A percentile compares a stretch with the other conserved stretches of the same genome.
Evolutionary conservation across 805 yeast genomes (phyloP).

Genomic region (Metschnikowia vanudenii): DNA sequence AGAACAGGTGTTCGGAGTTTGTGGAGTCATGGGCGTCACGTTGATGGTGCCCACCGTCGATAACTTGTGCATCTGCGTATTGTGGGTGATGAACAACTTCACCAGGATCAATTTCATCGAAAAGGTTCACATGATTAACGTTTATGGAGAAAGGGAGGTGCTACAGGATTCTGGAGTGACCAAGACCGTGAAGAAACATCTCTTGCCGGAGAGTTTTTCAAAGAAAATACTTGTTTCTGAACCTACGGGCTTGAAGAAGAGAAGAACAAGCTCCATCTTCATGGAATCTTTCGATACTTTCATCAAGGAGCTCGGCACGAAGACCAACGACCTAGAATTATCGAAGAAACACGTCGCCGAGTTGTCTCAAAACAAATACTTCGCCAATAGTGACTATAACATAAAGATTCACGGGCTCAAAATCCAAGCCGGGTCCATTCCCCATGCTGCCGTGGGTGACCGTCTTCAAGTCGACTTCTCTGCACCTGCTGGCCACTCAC

Average conservation of each 20-base stretch:
- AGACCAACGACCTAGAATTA: conserved; percentile 21
- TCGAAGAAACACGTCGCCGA: conserved; percentile 38
- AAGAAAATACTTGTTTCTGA: conserved; percentile 24
- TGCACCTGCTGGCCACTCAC: conserved; percentile 48
- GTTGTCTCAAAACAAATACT: conserved; percentile 39
- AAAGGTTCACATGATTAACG: conserved; percentile 70
- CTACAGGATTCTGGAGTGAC: conserved; percentile 52
- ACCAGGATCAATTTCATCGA: conserved; percentile 72
- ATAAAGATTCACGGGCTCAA: conserved; percentile 26
- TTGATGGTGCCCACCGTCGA: conserved; percentile 55
- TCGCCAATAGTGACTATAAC: conserved; percentile 36
- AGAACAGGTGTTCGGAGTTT: conserved; percentile 72
- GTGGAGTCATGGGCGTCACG: conserved; percentile 77
- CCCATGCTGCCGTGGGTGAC: conserved; percentile 42
- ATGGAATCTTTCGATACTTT: conserved; percentile 48
- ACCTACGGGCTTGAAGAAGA: conserved; percentile 4
- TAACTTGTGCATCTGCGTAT: conserved; percentile 48
- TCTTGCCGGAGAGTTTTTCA: conserved; percentile 38
- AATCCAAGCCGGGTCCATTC: conserved; percentile 10
- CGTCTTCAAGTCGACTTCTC: conserved; percentile 56
- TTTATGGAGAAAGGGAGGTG: conserved; percentile 66
- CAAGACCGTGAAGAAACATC: conserved; percentile 42
- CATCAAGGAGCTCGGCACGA: conserved; percentile 35
- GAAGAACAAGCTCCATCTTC: conserved; percentile 35
- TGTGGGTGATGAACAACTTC: conserved; percentile 66